These are phyloP conservation scores for Escallonia herrerae DNA, from an alignment of 129 eudicot species.

Conservation along the genomic window DNA sequence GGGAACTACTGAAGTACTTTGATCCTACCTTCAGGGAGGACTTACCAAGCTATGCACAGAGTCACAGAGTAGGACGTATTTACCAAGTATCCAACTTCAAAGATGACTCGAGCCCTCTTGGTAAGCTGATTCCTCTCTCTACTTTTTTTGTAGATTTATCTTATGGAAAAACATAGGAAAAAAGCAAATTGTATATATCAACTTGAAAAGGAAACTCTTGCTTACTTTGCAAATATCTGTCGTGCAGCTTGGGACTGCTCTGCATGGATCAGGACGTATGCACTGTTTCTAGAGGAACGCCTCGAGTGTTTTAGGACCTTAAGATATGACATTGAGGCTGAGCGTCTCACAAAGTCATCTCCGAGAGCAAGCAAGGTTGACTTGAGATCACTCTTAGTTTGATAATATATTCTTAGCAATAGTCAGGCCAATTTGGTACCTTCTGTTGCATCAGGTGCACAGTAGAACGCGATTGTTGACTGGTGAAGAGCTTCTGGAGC, in stretches of 20 bases:
- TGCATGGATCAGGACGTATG: slow-evolving; percentile 79
- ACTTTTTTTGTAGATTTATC: background rate
- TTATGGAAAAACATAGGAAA: too few relatives aligned
- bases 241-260: slow-evolving; percentile 90
- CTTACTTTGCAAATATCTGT: background rate
- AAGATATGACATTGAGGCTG: slow-evolving; percentile 68
- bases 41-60: too few relatives aligned
- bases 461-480: slow-evolving; percentile 54
- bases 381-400: too few relatives aligned
- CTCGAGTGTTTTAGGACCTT: slow-evolving; percentile 64
- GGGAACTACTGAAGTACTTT: slow-evolving; percentile 58
- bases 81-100: slow-evolving; percentile 61
- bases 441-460: slow-evolving; percentile 30
- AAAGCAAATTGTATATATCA: too few relatives aligned
- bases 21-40: background rate
- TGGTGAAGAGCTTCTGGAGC: slow-evolving; percentile 48
- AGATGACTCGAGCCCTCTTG: slow-evolving; percentile 75
- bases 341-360: slow-evolving; percentile 39
- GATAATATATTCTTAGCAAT: background rate
- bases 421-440: background rate
- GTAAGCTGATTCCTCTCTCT: slow-evolving; percentile 21
- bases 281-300: slow-evolving; percentile 72
- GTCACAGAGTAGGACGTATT: slow-evolving; percentile 30
- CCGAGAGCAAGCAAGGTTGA: slow-evolving; percentile 53
- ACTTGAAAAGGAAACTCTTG: background rate